Base-by-base conservation (phyloP, 805 yeast genomes). In the Hemisphaericaspora nanyangensis region DNA sequence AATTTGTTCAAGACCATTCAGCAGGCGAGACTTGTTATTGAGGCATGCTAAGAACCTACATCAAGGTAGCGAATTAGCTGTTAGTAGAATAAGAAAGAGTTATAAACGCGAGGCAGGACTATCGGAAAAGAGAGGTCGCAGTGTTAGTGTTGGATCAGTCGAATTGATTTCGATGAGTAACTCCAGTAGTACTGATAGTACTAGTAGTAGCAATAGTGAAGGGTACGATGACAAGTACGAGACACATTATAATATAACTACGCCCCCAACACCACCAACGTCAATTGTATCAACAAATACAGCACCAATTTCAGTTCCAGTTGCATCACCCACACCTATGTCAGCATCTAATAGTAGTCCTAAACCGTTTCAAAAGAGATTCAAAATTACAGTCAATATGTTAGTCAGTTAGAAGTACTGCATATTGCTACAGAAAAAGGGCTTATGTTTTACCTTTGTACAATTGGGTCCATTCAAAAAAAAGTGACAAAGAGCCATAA, bases 21-120 rank as follows among this genome's bases (percentile, higher is more conserved):
- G 66, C 4, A 56, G 74, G 44, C 46, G 74, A 38, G 74, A 68
- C 48, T 59, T 68, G 42, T 56, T 68, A 27, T 53, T 68, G 35
- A 49, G 74, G 35, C 74, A 68, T 45, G 74, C 74, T 12, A 68
- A 68, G 43, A 68, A 68, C 46, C 55, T 68, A 35, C 74, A 68
- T 39, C 58, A 64, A 41, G 74, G 74, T 11, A 58, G 63, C 39
- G 74, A 68, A 46, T 40, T 57, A 45, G 70, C 73, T 8, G 69
- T 68, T n/a, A 58, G 63, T 37, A 56, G 74, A 34, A 63, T 68
- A 29, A 52, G 74, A 32, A 67, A 65, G 48, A 63, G 56, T 58
- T 56, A 56, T 42, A 61, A 60, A 44, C 52, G 59, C n/a, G 46
- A 46, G 37, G 54, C 26, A 31, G 37, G 30, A 6, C n/a, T n/a